These are phyloP conservation scores for Apium graveolens DNA, from an alignment of 129 eudicot genomes.

Conservation along the genomic window DNA sequence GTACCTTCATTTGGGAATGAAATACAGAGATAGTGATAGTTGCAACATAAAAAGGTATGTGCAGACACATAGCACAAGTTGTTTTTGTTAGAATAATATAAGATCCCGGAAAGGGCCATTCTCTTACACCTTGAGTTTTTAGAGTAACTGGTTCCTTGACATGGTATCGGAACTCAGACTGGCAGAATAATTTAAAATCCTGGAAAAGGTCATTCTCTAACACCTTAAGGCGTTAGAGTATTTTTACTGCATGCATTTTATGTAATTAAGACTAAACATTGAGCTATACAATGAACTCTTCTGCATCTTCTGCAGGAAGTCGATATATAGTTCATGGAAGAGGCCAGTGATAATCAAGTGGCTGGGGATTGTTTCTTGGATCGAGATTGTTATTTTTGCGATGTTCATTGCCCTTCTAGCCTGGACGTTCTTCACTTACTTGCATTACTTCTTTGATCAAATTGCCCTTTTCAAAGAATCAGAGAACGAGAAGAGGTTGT, in stretches of 20 bases:
- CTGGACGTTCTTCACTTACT: constrained; percentile 45
- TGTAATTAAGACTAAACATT: too few species aligned
- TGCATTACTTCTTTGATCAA: constrained; percentile 27
- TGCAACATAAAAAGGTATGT: not conserved
- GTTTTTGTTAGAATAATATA: too few species aligned
- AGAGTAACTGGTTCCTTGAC: too few species aligned
- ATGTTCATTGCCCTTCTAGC: constrained; percentile 75
- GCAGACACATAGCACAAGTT: too few species aligned
- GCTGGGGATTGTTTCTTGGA: constrained; percentile 67
- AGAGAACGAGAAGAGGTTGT: constrained; percentile 30
- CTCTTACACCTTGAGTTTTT: too few species aligned
- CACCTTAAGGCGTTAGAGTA: too few species aligned
- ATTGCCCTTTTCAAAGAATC: constrained; percentile 33
- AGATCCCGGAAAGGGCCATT: too few species aligned
- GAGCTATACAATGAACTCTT: not conserved
- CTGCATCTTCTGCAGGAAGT: constrained; percentile 9
- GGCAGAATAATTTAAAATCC: too few species aligned
- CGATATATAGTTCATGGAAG: constrained; percentile 28
- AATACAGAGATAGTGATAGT: not conserved
- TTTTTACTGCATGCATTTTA: not conserved
- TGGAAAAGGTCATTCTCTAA: too few species aligned
- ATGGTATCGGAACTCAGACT: too few species aligned
- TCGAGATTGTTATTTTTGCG: constrained; percentile 51
- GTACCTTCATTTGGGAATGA: not conserved
- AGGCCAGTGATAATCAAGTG: constrained; percentile 70